These are phyloP conservation scores for Silene noctiflora DNA, from an alignment of 179 eudicot genomes.

Conservation along the genomic window DNA sequence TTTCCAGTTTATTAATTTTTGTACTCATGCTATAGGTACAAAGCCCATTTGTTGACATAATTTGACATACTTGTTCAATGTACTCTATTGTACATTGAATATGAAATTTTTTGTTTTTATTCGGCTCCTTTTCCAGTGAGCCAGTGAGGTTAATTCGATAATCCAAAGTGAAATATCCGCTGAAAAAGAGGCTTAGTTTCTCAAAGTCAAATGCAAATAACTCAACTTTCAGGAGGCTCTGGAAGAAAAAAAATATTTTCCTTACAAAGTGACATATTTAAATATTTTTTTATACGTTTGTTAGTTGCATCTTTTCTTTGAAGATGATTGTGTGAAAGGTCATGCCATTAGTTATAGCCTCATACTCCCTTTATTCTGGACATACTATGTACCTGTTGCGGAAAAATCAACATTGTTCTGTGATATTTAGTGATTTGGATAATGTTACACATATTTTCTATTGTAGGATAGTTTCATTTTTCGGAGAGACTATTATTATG, in stretches of 20 bases:
- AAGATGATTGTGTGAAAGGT: background rate
- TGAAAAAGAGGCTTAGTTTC: background rate
- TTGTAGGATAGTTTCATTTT: no score
- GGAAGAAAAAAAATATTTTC: background rate
- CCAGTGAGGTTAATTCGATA: background rate
- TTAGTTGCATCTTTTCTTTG: background rate
- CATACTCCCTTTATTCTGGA: no score
- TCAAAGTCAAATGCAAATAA: background rate
- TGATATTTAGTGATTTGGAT: no score
- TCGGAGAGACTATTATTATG: no score
- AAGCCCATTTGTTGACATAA: background rate
- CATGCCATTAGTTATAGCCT: conserved; percentile 3
- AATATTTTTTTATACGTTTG: background rate
- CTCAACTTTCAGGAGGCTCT: background rate
- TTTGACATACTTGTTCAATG: background rate
- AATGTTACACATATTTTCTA: no score
- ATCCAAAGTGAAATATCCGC: conserved; percentile 1
- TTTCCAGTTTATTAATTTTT: background rate
- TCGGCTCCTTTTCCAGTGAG: background rate
- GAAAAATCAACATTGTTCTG: no score
- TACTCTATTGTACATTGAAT: background rate
- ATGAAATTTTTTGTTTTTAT: background rate
- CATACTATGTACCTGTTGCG: no score
- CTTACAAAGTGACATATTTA: background rate
- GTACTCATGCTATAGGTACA: background rate